These are phyloP conservation scores for Asterochloris sp. DNA, from an alignment of 139 green algal species.

Conservation along the genomic window DNA sequence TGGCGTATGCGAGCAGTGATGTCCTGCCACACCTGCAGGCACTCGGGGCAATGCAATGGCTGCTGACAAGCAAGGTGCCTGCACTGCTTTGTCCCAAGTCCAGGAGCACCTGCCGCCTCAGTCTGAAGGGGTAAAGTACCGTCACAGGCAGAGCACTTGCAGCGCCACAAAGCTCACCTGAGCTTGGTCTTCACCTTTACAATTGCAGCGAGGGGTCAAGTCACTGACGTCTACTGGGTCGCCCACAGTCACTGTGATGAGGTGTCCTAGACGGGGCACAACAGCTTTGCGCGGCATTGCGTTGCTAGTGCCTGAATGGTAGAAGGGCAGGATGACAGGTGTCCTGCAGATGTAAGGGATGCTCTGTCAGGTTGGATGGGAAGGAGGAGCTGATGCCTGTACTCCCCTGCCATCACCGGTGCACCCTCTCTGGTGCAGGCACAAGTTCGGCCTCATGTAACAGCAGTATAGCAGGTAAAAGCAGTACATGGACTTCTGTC, in stretches of 20 bases:
- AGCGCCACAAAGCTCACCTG: not conserved
- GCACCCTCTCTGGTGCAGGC: too few relatives aligned
- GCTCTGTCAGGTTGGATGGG: not conserved
- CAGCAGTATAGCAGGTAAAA: too few relatives aligned
- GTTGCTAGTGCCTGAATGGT: slow-evolving; percentile 72
- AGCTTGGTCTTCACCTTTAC: slow-evolving; percentile 22
- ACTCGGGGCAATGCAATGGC: not conserved
- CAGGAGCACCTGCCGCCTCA: too few relatives aligned
- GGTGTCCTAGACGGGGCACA: slow-evolving; percentile 45
- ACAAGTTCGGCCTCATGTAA: too few relatives aligned
- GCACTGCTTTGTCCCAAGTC: too few relatives aligned
- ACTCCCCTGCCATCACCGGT: not conserved
- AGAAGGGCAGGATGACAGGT: slow-evolving; percentile 79
- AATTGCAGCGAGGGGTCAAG: slow-evolving; percentile 47
- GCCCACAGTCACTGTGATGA: slow-evolving; percentile 59
- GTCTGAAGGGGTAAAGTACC: too few relatives aligned
- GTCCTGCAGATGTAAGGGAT: slow-evolving; percentile 30
- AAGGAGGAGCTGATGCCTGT: not conserved
- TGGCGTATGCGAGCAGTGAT: slow-evolving; percentile 55
- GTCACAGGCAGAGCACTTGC: not conserved
- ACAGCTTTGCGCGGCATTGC: slow-evolving; percentile 57
- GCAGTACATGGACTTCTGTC: too few relatives aligned
- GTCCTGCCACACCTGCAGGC: slow-evolving; percentile 50
- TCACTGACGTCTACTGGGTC: slow-evolving; percentile 61
- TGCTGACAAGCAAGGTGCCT: too few relatives aligned